Conservation (phyloP, 371 early-diverging fungal genomes). For the Saksenaea vasiformis region DNA sequence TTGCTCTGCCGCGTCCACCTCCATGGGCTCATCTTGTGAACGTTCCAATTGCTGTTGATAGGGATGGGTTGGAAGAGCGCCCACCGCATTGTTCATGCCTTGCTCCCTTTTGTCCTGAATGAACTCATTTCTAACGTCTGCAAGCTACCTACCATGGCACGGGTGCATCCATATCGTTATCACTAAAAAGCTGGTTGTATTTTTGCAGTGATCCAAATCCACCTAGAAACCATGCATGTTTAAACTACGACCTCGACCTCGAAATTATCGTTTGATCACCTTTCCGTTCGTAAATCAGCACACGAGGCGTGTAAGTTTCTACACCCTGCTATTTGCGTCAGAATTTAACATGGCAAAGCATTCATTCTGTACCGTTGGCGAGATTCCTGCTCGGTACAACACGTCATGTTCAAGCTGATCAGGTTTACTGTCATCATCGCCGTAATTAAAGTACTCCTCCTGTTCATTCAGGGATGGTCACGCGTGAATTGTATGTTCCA, state of each 20-base stretch:
- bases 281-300: conserved; percentile 76
- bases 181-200: conserved; percentile 60
- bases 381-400: conserved; percentile 54
- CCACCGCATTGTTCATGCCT: conserved; percentile 38
- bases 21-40: conserved; percentile 16
- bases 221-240: conserved; percentile 32
- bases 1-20: conserved; percentile 25
- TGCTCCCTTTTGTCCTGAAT: conserved; percentile 45
- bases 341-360: neutral
- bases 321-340: conserved; percentile 48
- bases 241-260: neutral
- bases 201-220: conserved; percentile 76
- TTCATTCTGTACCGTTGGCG: conserved; percentile 28
- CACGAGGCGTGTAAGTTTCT: conserved; percentile 76
- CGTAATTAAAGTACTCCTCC: conserved; percentile 53
- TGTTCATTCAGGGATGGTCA: conserved; percentile 12
- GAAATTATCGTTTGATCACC: conserved; percentile 34
- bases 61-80: conserved; percentile 36
- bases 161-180: conserved; percentile 12
- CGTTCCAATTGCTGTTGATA: conserved; percentile 60
- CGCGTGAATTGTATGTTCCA: neutral
- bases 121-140: neutral
- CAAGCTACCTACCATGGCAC: conserved; percentile 37
- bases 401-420: conserved; percentile 57
- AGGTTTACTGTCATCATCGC: conserved; percentile 18